Evolutionary conservation across 768 basidiomycete species (phyloP).

Genomic region (Clitopilus hobsonii): DNA sequence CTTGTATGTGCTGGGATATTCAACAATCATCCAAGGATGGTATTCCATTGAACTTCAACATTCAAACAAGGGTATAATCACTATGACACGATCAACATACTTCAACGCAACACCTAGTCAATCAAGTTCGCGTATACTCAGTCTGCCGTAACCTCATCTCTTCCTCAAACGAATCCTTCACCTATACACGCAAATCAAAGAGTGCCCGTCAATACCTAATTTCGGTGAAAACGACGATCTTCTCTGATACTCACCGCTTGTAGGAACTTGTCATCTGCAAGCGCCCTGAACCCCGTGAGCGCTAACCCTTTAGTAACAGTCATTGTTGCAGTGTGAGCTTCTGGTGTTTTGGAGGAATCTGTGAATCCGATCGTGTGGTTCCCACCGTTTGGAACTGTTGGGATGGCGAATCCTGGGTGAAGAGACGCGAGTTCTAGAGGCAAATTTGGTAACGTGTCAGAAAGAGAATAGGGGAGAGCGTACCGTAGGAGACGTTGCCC

Average conservation of each 20-base stretch:
- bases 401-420: constrained; percentile 68
- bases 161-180: neutral
- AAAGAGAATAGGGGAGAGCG: constrained; percentile 7
- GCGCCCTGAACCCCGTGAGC: constrained; percentile 51
- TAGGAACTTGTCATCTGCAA: constrained; percentile 57
- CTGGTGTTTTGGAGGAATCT: constrained; percentile 48
- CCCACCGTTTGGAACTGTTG: constrained; percentile 64
- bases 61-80: too few species aligned
- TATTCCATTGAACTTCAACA: too few species aligned
- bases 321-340: constrained; percentile 62
- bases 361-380: constrained; percentile 74
- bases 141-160: neutral
- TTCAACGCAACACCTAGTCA: neutral
- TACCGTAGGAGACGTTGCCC: constrained; percentile 75
- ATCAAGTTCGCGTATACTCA: neutral
- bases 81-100: too few species aligned
- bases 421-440: constrained; percentile 52
- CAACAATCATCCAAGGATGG: too few species aligned
- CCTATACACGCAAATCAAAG: neutral
- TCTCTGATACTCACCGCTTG: constrained; percentile 37
- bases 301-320: constrained; percentile 57
- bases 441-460: constrained; percentile 8
- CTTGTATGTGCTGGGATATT: too few species aligned
- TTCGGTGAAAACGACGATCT: neutral
- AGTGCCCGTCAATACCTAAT: neutral